phyloP scores from a whole-genome alignment of 2,329 filamentous ascomycete genomes.

The Fusarium anguioides region DNA sequence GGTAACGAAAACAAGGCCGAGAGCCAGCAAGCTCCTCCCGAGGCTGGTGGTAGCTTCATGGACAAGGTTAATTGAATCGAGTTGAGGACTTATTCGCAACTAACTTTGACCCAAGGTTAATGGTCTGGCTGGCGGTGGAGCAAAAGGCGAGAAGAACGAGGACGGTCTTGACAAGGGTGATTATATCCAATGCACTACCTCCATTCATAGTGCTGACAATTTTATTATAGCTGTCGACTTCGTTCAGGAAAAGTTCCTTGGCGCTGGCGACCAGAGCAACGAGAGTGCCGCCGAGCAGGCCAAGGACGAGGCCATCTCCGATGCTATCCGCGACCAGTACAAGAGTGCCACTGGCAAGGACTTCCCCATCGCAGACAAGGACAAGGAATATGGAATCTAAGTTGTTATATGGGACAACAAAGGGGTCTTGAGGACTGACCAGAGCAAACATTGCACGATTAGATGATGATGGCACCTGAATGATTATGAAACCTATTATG shows the following conservation, averaged over 20 bases:
- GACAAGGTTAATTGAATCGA: conserved; percentile 52
- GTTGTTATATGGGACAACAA: not conserved
- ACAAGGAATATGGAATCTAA: conserved; percentile 52
- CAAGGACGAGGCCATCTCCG: conserved; percentile 83
- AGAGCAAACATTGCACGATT: conserved; percentile 4
- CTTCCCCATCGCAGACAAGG: conserved; percentile 76
- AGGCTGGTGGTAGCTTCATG: conserved; percentile 62
- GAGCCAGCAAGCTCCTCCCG: conserved; percentile 41
- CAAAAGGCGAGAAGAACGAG: conserved; percentile 82
- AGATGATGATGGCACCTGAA: conserved; percentile 7
- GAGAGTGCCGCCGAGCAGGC: conserved; percentile 81
- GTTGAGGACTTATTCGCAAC: too few species aligned
- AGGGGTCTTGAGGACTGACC: not conserved
- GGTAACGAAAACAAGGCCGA: conserved; percentile 46
- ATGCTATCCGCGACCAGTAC: conserved; percentile 77
- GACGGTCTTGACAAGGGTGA: conserved; percentile 84
- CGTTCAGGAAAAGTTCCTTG: conserved; percentile 80
- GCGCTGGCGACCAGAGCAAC: conserved; percentile 76
- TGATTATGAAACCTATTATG: conserved; percentile 1
- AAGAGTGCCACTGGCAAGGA: conserved; percentile 76
- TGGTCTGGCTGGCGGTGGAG: conserved; percentile 76
- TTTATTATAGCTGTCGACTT: conserved; percentile 73
- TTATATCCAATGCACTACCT: not conserved
- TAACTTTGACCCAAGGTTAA: conserved; percentile 69
- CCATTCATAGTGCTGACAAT: not conserved